Percentiles rank a stretch among this genome's conserved stretches.
Evolutionary conservation across 305 asterid genomes (phyloP).

Genomic region (Nicotiana rustica): DNA sequence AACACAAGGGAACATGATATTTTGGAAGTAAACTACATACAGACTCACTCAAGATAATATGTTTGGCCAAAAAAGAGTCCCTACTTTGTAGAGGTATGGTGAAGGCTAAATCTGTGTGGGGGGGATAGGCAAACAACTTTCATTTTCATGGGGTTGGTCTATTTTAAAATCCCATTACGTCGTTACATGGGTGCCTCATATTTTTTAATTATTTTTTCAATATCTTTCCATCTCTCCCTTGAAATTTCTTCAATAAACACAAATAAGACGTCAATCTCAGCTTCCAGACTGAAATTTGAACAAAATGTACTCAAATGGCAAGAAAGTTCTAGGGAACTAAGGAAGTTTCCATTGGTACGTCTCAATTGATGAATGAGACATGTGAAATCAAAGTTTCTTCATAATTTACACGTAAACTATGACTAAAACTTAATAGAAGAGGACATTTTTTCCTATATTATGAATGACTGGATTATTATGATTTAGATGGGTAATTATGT

Average conservation of each 20-base stretch:
- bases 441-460: background rate
- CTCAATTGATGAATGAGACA: background rate
- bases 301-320: constrained; percentile 26
- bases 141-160: constrained; percentile 22
- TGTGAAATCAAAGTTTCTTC: constrained; percentile 21
- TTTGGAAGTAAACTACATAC: background rate
- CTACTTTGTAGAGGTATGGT: background rate
- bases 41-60: too few species aligned
- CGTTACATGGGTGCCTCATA: background rate
- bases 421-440: background rate
- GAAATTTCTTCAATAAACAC: constrained; percentile 6
- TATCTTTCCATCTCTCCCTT: background rate
- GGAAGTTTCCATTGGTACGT: constrained; percentile 17
- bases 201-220: background rate
- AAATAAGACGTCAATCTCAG: constrained; percentile 24
- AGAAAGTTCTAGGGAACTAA: constrained; percentile 4
- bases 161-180: background rate
- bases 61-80: too few species aligned
- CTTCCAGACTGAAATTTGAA: background rate
- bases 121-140: background rate
- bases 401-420: background rate
- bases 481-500: background rate
- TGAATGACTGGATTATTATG: background rate
- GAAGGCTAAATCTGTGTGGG: background rate
- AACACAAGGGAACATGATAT: background rate